Base-by-base conservation (phyloP, 148 eudicot genomes). In the Drosera capensis region DNA sequence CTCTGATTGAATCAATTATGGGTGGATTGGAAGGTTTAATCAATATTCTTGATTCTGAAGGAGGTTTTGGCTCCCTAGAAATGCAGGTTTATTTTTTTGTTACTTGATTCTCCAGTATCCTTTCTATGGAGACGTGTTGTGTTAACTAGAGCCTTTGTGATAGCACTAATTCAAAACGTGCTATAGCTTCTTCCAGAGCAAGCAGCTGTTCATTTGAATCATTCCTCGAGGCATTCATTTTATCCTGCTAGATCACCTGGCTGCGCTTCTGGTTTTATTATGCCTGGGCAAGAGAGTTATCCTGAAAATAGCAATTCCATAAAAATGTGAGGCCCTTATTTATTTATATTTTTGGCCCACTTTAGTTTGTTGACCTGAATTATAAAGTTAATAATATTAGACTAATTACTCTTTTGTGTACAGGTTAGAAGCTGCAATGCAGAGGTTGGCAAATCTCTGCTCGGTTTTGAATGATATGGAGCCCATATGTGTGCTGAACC, bases 351-450 rank as follows among this genome's bases (percentile, higher is more conserved):
- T n/a, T n/a, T n/a, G n/a, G n/a, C n/a, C n/a, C n/a, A n/a, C n/a
- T n/a, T n/a, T n/a, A n/a, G n/a, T n/a, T n/a, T n/a, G n/a, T n/a
- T n/a, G n/a, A n/a, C n/a, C n/a, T n/a, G n/a, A n/a, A n/a, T n/a
- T n/a, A n/a, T n/a, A n/a, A n/a, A n/a, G n/a, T n/a, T n/a, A n/a
- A n/a, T n/a, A n/a, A n/a, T n/a, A n/a, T n/a, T n/a, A n/a, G n/a
- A n/a, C n/a, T n/a, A 49, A 43, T 64, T 14, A 34, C 35, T 30
- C 40, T 52, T 54, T 46, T 43, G 56, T 28, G 30, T 47, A 58
- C 84, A 92, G 99, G 99, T 72, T 92, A 77, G 99, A 92, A 79
- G 99, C 99, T 57, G 99, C 99, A 44, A 81, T 92, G 99, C 99
- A 92, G 72, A 81, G 99, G 61, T 63, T 92, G 80, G 85, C 99